A percentile compares a stretch with the other conserved stretches of the same genome.
These are phyloP conservation scores for Phlyctochytrium bullatum DNA, from an alignment of 192 early-diverging fungal species.

Conservation along the genomic window DNA sequence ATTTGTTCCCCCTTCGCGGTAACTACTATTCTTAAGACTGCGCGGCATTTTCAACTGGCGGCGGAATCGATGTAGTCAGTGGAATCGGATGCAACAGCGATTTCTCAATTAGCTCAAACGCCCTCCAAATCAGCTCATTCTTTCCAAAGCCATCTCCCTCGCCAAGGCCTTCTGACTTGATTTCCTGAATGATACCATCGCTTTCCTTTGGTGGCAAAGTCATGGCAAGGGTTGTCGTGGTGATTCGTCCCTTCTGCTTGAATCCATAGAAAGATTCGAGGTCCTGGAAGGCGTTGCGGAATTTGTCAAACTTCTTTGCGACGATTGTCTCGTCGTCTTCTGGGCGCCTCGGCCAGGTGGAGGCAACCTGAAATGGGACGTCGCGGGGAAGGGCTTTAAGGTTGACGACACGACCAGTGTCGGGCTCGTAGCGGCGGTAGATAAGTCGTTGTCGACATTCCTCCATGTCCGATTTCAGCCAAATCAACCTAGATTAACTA, in stretches of 20 bases:
- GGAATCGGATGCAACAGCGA: conserved; percentile 29
- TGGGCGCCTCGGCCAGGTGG: conserved; percentile 21
- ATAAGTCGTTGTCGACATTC: conserved; percentile 33
- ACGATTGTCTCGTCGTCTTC: conserved; percentile 31
- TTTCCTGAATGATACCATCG: conserved; percentile 45
- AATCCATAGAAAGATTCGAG: conserved; percentile 26
- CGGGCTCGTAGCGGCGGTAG: conserved; percentile 28
- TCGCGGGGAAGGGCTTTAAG: conserved; percentile 18
- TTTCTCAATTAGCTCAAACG: conserved; percentile 45
- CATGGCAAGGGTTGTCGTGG: conserved; percentile 3
- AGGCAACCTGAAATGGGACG: background rate
- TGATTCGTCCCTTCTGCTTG: conserved; percentile 5
- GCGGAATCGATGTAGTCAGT: background rate
- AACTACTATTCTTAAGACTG: no score
- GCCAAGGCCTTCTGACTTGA: conserved; percentile 41
- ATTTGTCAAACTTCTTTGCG: conserved; percentile 20
- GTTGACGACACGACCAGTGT: conserved; percentile 24
- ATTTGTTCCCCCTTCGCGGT: no score
- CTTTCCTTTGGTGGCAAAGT: conserved; percentile 6
- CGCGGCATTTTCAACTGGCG: no score
- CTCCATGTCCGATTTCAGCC: conserved; percentile 31
- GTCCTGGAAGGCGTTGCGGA: conserved; percentile 18
- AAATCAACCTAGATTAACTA: conserved; percentile 35
- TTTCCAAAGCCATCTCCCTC: conserved; percentile 27
- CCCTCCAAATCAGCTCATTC: conserved; percentile 15